Conservation (phyloP, 1,139 yeast species). For the Hemisphaericaspora subhashii region DNA sequence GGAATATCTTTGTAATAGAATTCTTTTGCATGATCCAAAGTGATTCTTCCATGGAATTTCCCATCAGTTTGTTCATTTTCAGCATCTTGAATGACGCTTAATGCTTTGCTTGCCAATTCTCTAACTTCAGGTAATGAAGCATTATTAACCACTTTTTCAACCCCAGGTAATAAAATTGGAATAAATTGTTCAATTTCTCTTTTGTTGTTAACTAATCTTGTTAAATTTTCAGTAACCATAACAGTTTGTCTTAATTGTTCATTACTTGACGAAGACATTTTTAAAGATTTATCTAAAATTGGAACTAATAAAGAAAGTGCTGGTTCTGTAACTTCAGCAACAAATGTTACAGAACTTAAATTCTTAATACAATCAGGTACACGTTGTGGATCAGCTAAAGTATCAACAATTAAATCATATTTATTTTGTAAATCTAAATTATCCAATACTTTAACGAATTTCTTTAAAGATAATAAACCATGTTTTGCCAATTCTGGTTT, state of each 20-base stretch:
- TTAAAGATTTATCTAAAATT: slow-evolving; percentile 85
- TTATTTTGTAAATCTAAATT: slow-evolving; percentile 90
- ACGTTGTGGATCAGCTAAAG: slow-evolving; percentile 85
- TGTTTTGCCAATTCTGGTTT: slow-evolving; percentile 92
- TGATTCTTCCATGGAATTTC: slow-evolving; percentile 73
- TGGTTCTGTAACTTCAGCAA: slow-evolving; percentile 97
- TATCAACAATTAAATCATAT: slow-evolving; percentile 79
- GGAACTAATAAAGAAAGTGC: slow-evolving; percentile 90
- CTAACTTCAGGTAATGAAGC: slow-evolving; percentile 97
- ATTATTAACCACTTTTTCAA: slow-evolving; percentile 80
- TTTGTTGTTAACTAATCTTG: slow-evolving; percentile 92
- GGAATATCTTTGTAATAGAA: slow-evolving; percentile 40
- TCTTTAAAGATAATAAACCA: slow-evolving; percentile 69
- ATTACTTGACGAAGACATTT: slow-evolving; percentile 85
- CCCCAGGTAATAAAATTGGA: slow-evolving; percentile 86
- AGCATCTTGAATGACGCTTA: slow-evolving; percentile 78
- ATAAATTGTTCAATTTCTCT: slow-evolving; percentile 86
- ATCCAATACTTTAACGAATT: slow-evolving; percentile 80
- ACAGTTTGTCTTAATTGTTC: slow-evolving; percentile 97
- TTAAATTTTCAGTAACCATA: slow-evolving; percentile 91
- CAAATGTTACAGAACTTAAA: slow-evolving; percentile 91
- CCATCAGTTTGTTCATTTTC: slow-evolving; percentile 66
- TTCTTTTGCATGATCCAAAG: slow-evolving; percentile 52
- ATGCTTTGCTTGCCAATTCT: slow-evolving; percentile 86
- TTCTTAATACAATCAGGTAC: slow-evolving; percentile 89